Conservation (phyloP, 1,139 yeast genomes). For the Candida smagusa region DNA sequence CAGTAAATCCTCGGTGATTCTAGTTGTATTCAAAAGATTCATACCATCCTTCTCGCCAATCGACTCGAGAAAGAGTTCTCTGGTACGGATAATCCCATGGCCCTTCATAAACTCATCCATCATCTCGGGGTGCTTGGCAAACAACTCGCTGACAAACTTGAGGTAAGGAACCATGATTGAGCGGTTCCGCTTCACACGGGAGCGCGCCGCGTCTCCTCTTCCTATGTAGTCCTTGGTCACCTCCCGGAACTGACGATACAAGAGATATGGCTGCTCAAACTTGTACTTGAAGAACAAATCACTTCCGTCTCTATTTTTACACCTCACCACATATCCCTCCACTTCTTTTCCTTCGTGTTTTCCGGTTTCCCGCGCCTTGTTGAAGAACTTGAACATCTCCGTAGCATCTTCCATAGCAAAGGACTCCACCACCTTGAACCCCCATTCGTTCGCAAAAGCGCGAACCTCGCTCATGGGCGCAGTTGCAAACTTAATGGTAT, state of each 20-base stretch:
- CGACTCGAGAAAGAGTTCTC: constrained; percentile 56
- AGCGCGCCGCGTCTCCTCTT: constrained; percentile 23
- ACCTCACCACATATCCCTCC: constrained; percentile 91
- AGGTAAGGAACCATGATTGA: constrained; percentile 65
- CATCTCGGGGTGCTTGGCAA: constrained; percentile 44
- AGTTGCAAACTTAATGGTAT: constrained; percentile 62
- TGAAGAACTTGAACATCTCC: constrained; percentile 49
- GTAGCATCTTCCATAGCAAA: constrained; percentile 34
- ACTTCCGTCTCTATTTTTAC: constrained; percentile 24
- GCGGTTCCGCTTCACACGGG: constrained; percentile 46
- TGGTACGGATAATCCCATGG: constrained; percentile 70
- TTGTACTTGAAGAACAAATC: constrained; percentile 88
- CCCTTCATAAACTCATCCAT: constrained; percentile 50
- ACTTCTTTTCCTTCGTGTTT: constrained; percentile 67
- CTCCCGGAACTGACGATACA: constrained; percentile 90
- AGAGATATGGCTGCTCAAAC: constrained; percentile 90
- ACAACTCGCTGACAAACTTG: constrained; percentile 56
- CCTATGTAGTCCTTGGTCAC: constrained; percentile 63
- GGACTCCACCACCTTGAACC: constrained; percentile 59
- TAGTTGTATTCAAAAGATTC: constrained; percentile 21
- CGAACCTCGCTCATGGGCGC: constrained; percentile 58
- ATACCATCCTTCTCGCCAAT: constrained; percentile 32
- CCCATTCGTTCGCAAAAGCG: constrained; percentile 64
- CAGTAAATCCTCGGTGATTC: constrained; percentile 10
- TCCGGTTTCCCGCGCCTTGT: constrained; percentile 62